phyloP scores from a whole-genome alignment of 2,329 filamentous ascomycete species.

The Penicillium rolfsii region DNA sequence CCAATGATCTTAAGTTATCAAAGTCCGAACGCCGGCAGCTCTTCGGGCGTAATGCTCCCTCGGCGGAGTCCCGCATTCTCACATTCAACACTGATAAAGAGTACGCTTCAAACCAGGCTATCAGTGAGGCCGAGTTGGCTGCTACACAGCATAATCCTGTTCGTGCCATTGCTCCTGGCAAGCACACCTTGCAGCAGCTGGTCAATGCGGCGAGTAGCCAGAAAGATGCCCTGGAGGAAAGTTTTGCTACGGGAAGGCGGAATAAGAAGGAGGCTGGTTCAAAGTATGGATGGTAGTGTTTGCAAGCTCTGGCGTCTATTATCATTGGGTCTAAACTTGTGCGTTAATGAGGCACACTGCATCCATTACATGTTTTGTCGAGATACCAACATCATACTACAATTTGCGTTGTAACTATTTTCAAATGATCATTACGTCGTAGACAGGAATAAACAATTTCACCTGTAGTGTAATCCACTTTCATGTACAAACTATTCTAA shows the following conservation, averaged over 20 bases:
- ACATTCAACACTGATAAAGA: slow-evolving; percentile 89
- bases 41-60: slow-evolving; percentile 67
- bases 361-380: slow-evolving; percentile 5
- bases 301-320: not conserved
- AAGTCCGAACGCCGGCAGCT: slow-evolving; percentile 77
- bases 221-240: slow-evolving; percentile 86
- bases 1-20: slow-evolving; percentile 77
- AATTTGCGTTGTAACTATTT: not conserved
- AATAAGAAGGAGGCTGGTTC: slow-evolving; percentile 81
- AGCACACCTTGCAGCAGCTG: slow-evolving; percentile 86
- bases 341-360: not conserved
- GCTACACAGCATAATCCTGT: slow-evolving; percentile 75
- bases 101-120: slow-evolving; percentile 79
- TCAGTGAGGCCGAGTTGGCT: slow-evolving; percentile 60
- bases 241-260: slow-evolving; percentile 77
- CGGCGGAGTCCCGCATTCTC: slow-evolving; percentile 67
- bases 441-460: not conserved
- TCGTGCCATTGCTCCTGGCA: slow-evolving; percentile 78
- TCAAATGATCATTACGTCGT: not conserved
- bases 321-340: not conserved
- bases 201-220: slow-evolving; percentile 82
- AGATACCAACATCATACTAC: slow-evolving; percentile 17
- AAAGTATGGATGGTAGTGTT: slow-evolving; percentile 75
- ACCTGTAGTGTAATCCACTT: not conserved
- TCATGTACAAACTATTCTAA: slow-evolving; percentile 11